Evolutionary conservation across 805 yeast species (phyloP), one percentile per base, ranked within the genome.

Genomic region (Cyberlindnera euphorbiae): DNA sequence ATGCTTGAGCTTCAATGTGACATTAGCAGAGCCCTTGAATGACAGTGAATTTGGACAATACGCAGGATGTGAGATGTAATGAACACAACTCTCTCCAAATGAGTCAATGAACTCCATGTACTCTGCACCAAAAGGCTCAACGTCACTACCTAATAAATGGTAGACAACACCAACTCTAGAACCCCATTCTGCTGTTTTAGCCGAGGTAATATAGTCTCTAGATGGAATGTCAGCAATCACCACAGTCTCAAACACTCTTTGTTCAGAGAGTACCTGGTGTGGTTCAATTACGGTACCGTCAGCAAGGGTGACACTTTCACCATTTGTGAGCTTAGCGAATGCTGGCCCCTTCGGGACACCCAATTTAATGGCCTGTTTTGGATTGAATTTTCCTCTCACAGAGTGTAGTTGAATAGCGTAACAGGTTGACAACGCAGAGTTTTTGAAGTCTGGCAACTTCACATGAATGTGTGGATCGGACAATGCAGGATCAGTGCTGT

Each of bases 171-270:
- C 72, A 15, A 71, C 61, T 3, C 66, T 61, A 4, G 57, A 44
- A 5, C 44, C 45, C 49, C 66, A 58, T 11, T 49, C 33, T 6
- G 60, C 49, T 5, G 59, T 59, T 14, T 48, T 44, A 5, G 59
- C 61, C 6, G 58, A 56, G 14, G 43, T 45, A 12, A 76, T 55
- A 49, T 79, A 82, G 0, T 53, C 56, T 0, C 43, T 36, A 13
- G 67, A 62, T 0, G 96, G 96, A 17, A 87, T 71, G 51, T 90
- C 97, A 6, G 90, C 47, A 2, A 90, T 65, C 18, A 87, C 54
- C 11, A 84, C 62, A 23, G 81, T 75, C 2, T 76, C 69, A 38
- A 82, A 82, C 1, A 53, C 40, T 38, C 79, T 72, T 7, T 77
- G 63, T 8, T 77, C 73, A 2, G 74, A 88, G 36, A 89, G 46